These are phyloP conservation scores for Chara braunii DNA, from an alignment of 139 green algal genomes.

Conservation along the genomic window DNA sequence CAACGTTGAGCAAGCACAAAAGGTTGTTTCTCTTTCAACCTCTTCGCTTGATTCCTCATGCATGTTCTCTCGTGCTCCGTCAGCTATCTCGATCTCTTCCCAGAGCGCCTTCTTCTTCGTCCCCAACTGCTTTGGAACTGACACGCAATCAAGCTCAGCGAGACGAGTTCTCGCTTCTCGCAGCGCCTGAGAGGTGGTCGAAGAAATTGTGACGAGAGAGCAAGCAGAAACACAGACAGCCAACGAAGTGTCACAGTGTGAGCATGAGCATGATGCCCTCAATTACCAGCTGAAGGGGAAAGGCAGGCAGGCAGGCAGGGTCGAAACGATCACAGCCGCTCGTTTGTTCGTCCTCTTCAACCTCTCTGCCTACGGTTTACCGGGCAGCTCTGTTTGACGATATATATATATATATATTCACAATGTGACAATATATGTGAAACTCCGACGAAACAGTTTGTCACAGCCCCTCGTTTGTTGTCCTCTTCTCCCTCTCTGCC, in stretches of 20 bases:
- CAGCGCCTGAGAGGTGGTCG: not conserved
- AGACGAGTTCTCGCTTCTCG: not conserved
- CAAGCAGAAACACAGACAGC: too few species aligned
- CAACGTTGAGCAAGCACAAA: slow-evolving; percentile 44
- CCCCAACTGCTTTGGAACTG: slow-evolving; percentile 29
- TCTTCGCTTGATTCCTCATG: slow-evolving; percentile 42
- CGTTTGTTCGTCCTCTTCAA: slow-evolving; percentile 24
- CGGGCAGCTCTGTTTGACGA: too few species aligned
- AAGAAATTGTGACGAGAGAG: slow-evolving; percentile 33
- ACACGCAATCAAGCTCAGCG: not conserved
- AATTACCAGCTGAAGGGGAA: too few species aligned
- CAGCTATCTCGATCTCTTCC: slow-evolving; percentile 41
- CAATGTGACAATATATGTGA: too few species aligned
- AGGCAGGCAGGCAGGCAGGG: too few species aligned
- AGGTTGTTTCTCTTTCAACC: slow-evolving; percentile 39
- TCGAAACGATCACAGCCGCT: slow-evolving; percentile 24
- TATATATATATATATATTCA: too few species aligned
- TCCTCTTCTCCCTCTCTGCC: too few species aligned
- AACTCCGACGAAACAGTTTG: too few species aligned
- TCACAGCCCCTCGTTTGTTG: too few species aligned
- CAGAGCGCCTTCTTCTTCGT: slow-evolving; percentile 47
- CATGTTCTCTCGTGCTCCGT: slow-evolving; percentile 33
- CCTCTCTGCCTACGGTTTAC: too few species aligned
- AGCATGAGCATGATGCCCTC: too few species aligned
- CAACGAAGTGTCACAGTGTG: too few species aligned